A percentile compares a stretch with the other conserved stretches of the same genome.
phyloP scores from a whole-genome alignment of 2,329 filamentous ascomycete species.

The Fusarium tuaranense region DNA sequence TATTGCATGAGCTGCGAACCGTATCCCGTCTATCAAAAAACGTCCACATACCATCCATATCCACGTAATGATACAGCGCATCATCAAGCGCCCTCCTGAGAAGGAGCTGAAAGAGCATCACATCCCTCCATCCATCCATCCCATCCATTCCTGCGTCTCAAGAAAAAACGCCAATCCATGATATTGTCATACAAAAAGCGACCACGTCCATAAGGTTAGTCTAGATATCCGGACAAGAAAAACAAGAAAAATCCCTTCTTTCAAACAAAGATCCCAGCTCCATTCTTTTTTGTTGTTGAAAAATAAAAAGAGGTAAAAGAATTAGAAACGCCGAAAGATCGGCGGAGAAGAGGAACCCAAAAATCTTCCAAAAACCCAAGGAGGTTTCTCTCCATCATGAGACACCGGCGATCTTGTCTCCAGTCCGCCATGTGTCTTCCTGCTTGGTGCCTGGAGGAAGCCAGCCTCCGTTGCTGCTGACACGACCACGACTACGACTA shows the following conservation, averaged over 20 bases:
- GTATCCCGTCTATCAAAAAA: conserved; percentile 33
- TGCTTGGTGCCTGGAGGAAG: conserved; percentile 84
- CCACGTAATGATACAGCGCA: conserved; percentile 39
- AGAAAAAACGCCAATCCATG: conserved; percentile 35
- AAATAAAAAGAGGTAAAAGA: conserved; percentile 9
- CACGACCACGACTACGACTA: conserved; percentile 53
- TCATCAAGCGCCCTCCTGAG: conserved; percentile 10
- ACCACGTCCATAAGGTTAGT: conserved; percentile 12
- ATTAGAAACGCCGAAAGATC: conserved; percentile 8
- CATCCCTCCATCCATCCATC: background rate
- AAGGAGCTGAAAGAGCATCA: conserved; percentile 10
- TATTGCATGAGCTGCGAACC: conserved; percentile 19
- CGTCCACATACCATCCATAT: conserved; percentile 36
- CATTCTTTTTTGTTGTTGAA: conserved; percentile 10
- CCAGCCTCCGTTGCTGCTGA: conserved; percentile 65
- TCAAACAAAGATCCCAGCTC: conserved; percentile 15
- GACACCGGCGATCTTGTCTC: conserved; percentile 49
- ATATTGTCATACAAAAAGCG: conserved; percentile 33
- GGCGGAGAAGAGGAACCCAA: conserved; percentile 1
- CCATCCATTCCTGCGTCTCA: conserved; percentile 6
- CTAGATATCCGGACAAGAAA: conserved; percentile 22
- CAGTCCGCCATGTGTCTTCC: conserved; percentile 80
- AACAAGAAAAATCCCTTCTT: conserved; percentile 7
- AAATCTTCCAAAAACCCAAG: background rate
- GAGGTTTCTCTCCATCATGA: conserved; percentile 29